Conservation (phyloP, 1,284 basidiomycete species). For the Trametes polyzona region DNA sequence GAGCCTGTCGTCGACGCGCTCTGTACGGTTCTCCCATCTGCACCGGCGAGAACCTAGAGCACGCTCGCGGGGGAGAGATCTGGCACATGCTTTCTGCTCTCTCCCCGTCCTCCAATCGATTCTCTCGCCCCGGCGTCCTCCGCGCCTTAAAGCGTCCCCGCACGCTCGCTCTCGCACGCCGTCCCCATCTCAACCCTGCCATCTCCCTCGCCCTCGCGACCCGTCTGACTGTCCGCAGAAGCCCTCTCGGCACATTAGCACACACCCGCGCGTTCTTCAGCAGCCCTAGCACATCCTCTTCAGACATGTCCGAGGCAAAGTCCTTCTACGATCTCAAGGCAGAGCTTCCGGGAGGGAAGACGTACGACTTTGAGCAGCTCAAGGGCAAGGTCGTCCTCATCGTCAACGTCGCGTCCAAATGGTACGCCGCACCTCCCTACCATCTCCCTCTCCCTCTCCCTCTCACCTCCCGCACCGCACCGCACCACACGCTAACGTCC, state of each 20-base stretch:
- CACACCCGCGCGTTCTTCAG: constrained; percentile 7
- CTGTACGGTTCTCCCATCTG: too few relatives aligned
- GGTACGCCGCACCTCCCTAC: constrained; percentile 46
- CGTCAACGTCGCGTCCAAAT: constrained; percentile 76
- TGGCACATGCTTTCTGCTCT: too few relatives aligned
- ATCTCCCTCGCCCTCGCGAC: background rate
- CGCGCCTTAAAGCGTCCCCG: too few relatives aligned
- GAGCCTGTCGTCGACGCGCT: too few relatives aligned
- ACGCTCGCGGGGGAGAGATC: too few relatives aligned
- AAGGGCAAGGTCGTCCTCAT: constrained; percentile 78
- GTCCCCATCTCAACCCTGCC: background rate
- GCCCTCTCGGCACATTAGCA: background rate
- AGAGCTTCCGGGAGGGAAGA: constrained; percentile 54
- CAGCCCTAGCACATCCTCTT: background rate
- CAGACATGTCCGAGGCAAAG: constrained; percentile 24
- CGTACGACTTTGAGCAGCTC: constrained; percentile 65
- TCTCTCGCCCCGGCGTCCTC: too few relatives aligned
- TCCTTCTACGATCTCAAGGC: constrained; percentile 69
- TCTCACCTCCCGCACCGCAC: background rate
- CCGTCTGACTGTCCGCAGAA: background rate
- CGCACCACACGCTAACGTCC: background rate
- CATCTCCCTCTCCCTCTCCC: background rate
- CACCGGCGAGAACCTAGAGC: too few relatives aligned
- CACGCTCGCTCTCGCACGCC: too few relatives aligned
- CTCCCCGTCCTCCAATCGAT: too few relatives aligned